Base-by-base conservation (phyloP, 345 rosid genomes). In the Ceriops decandra region DNA sequence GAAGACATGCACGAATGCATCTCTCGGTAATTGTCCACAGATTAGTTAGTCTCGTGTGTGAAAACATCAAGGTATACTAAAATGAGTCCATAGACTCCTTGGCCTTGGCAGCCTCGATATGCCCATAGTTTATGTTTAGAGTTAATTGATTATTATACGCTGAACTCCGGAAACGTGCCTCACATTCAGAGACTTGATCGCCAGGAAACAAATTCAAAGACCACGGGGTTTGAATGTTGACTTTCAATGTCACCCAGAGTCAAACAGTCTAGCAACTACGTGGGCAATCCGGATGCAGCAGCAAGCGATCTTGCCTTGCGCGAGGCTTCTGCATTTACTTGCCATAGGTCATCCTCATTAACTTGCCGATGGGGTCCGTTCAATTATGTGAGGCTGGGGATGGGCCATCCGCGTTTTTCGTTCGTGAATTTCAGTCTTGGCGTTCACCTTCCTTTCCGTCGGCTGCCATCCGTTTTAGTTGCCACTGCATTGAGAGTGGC, bases 181-280 rank as follows among this genome's bases (percentile, higher is more conserved):
- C 24, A n/a, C 5, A 53, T 53, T 53, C 57, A 20, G 2, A 21
- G 57, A 11, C 46, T 38, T 13, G 49, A 15, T 17, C 0, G 17
- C 49, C 19, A 42, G 49, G 49, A 42, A 38, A 2, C 49, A 15
- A 42, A 42, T 24, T 54, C 30, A 56, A 9, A 56, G 6, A 4
- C 30, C 59, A 56, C 24, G 59, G 24, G 59, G 59, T 56, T 56
- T 56, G 59, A 56, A 56, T 56, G 26, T 56, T 24, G 59, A 56
- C 59, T 24, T 56, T 56, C 28, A 56, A 13, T 56, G 30, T 3
- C 6, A 24, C 16, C 15, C 24, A 56, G 31, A 3, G 59, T 56
- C 16, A 24, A 24, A 56, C 30, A 21, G 9, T 24, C 22, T 15
- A 56, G 0, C 5, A 56, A 56, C 59, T 9, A 38, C 13, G 47